Evolutionary conservation across 441 rosid genomes (phyloP).

Genomic region (Erodium chrysanthum): DNA sequence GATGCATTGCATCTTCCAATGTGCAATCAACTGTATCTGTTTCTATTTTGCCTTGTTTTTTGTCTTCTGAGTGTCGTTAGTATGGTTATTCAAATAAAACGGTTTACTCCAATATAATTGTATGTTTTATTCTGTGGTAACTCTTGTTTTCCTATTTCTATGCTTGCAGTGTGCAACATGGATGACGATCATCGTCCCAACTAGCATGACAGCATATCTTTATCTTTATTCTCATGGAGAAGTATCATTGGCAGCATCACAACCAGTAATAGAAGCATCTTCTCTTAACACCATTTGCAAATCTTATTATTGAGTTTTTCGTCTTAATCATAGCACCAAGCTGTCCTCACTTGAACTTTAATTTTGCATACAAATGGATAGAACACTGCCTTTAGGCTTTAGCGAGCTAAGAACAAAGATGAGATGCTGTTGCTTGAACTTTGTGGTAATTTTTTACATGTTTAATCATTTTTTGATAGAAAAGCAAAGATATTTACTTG

Average conservation of each 20-base stretch:
- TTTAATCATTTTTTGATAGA: too few relatives aligned
- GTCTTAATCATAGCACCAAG: neutral
- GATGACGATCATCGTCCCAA: constrained; percentile 83
- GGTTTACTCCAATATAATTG: neutral
- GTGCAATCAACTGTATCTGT: neutral
- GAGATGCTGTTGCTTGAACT: neutral
- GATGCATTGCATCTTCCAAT: neutral
- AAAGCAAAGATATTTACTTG: too few relatives aligned
- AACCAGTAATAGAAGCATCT: constrained; percentile 98
- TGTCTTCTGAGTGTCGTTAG: too few relatives aligned
- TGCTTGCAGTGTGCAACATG: constrained; percentile 71
- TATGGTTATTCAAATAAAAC: too few relatives aligned
- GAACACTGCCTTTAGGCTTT: neutral
- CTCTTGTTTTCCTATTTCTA: constrained; percentile 17
- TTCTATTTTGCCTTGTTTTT: neutral
- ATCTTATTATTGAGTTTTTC: constrained; percentile 1
- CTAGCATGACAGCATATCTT: constrained; percentile 90
- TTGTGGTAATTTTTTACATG: neutral
- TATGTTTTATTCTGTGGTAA: constrained; percentile 1
- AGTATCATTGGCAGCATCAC: constrained; percentile 87
- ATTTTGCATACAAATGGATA: neutral
- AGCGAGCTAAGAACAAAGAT: neutral
- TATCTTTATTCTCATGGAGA: constrained; percentile 93
- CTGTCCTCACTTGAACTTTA: neutral
- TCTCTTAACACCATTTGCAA: constrained; percentile 25